These are phyloP conservation scores for Nepenthes gracilis DNA, from an alignment of 148 eudicot species.

Conservation along the genomic window DNA sequence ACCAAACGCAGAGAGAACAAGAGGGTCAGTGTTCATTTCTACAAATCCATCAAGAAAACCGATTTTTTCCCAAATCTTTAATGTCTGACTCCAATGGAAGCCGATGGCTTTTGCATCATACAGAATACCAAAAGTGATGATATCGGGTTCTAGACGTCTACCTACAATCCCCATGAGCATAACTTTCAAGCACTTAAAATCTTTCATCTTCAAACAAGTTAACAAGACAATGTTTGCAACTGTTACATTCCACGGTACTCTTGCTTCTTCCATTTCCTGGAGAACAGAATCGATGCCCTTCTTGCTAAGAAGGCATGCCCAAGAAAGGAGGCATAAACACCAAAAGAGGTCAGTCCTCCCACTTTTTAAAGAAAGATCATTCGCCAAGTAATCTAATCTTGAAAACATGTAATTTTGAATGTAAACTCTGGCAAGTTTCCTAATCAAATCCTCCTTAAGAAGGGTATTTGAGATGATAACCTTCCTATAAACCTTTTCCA, in stretches of 20 bases:
- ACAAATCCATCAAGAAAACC: conserved; percentile 22
- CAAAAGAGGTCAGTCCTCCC: conserved; percentile 26
- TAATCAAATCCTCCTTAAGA: conserved; percentile 20
- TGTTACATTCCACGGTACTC: conserved; percentile 22
- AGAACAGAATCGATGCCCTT: conserved; percentile 25
- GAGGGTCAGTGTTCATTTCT: conserved; percentile 28
- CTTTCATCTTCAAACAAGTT: conserved; percentile 24
- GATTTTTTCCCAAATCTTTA: conserved; percentile 19
- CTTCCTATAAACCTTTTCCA: conserved; percentile 22
- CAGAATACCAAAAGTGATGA: conserved; percentile 24
- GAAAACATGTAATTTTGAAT: conserved; percentile 30
- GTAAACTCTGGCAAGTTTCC: conserved; percentile 31
- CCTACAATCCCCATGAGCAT: conserved; percentile 13
- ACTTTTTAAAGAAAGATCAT: conserved; percentile 17
- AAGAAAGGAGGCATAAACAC: conserved; percentile 24
- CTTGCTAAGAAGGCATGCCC: conserved; percentile 23
- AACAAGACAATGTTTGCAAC: conserved; percentile 22
- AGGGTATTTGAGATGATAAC: conserved; percentile 13
- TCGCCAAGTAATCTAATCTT: conserved; percentile 24
- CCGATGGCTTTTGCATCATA: conserved; percentile 21
- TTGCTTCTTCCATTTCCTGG: conserved; percentile 20
- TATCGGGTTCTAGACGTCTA: conserved; percentile 26
- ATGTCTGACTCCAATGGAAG: conserved; percentile 14
- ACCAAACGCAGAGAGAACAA: conserved; percentile 32
- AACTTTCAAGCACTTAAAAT: conserved; percentile 16